A percentile compares a stretch with the other conserved stretches of the same genome.
These are phyloP conservation scores for Vinca major DNA, from an alignment of 305 asterid genomes.

Conservation along the genomic window DNA sequence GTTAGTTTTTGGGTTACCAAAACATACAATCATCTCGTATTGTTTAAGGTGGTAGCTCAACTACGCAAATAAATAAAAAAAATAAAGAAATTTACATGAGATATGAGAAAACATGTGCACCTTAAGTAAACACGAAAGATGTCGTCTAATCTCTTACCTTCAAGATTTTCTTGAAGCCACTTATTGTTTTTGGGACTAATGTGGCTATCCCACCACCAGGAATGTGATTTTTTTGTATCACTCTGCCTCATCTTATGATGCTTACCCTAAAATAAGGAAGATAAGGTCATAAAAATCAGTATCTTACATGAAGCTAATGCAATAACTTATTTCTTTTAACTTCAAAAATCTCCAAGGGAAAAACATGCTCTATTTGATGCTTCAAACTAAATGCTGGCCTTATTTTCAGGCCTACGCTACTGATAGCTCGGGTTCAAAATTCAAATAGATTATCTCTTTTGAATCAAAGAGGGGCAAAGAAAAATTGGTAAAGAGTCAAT, in stretches of 20 bases:
- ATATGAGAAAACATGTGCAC: too few species aligned
- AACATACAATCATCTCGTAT: constrained; percentile 10
- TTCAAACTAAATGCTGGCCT: neutral
- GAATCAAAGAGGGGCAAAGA: neutral
- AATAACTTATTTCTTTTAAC: neutral
- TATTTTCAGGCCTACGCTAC: neutral
- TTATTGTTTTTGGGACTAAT: constrained; percentile 71
- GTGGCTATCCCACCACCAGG: constrained; percentile 99
- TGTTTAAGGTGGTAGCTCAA: too few species aligned
- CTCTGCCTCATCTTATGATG: constrained; percentile 47
- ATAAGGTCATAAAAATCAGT: neutral
- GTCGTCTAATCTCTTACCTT: constrained; percentile 35
- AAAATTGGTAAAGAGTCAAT: neutral
- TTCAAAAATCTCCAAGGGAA: neutral
- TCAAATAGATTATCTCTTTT: neutral
- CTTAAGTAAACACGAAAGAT: too few species aligned
- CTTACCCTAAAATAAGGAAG: constrained; percentile 34
- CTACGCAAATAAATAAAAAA: too few species aligned
- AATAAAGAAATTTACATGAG: too few species aligned
- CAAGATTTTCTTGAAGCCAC: constrained; percentile 94
- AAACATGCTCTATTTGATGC: neutral
- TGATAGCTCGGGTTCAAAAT: neutral
- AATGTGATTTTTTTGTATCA: constrained; percentile 68
- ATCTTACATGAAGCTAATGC: neutral
- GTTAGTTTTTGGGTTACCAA: constrained; percentile 24